Evolutionary conservation across 768 basidiomycete species (phyloP).

Genomic region (Trametes punicea): DNA sequence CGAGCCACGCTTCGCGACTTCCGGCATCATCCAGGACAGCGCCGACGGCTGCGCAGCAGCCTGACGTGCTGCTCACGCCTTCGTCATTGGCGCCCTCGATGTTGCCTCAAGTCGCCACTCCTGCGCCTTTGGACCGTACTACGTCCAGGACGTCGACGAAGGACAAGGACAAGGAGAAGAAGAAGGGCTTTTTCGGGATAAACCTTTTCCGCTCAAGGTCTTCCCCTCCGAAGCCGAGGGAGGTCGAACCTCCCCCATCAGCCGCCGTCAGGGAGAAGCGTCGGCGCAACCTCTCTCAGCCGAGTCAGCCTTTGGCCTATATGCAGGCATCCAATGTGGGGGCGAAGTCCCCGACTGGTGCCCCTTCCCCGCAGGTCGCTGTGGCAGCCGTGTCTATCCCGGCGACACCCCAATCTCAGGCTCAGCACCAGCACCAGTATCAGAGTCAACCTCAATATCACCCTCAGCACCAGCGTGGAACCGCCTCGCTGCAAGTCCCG

Average conservation of each 20-base stretch:
- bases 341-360: neutral
- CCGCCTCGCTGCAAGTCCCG: conserved; percentile 21
- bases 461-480: conserved; percentile 11
- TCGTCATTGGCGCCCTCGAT: conserved; percentile 52
- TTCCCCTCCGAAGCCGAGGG: conserved; percentile 26
- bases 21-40: conserved; percentile 16
- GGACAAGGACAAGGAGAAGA: conserved; percentile 28
- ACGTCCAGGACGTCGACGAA: conserved; percentile 30
- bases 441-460: neutral
- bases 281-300: conserved; percentile 14
- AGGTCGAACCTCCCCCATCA: conserved; percentile 10
- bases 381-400: conserved; percentile 7
- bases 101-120: conserved; percentile 19
- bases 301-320: conserved; percentile 2
- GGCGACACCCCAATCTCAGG: conserved; percentile 11
- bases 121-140: conserved; percentile 16
- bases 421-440: neutral
- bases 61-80: conserved; percentile 54
- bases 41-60: conserved; percentile 38
- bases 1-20: conserved; percentile 24
- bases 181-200: conserved; percentile 33
- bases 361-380: conserved; percentile 6
- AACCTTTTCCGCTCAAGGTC: conserved; percentile 33
- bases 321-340: neutral
- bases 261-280: conserved; percentile 9